phyloP scores from a whole-genome alignment of 2,329 filamentous ascomycete species.

The Verticillium zaregamsianum region DNA sequence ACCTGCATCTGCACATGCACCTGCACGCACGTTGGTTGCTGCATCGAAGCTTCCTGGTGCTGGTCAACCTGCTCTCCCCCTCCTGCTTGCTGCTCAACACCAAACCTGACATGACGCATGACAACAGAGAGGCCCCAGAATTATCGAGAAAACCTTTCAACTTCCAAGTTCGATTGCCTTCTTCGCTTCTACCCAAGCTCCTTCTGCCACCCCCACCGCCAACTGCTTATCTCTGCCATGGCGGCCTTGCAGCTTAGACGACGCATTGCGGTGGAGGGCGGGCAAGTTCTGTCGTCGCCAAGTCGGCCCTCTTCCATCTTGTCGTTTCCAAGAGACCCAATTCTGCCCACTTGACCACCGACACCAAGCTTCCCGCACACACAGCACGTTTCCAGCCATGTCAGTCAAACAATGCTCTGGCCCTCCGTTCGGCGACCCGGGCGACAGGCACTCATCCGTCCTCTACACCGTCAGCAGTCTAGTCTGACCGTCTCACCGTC shows the following conservation, averaged over 20 bases:
- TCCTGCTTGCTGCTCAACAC: neutral
- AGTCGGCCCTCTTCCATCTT: neutral
- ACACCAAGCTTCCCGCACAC: neutral
- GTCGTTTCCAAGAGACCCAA: neutral
- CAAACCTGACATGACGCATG: neutral
- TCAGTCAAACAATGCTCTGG: neutral
- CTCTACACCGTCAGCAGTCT: neutral
- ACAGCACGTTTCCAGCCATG: neutral
- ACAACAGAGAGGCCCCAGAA: neutral
- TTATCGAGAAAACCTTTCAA: conserved; percentile 41
- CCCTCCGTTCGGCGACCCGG: neutral
- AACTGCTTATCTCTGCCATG: neutral
- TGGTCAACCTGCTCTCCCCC: neutral
- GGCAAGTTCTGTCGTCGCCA: neutral
- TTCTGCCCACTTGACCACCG: neutral
- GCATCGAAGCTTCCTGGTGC: neutral
- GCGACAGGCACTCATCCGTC: neutral
- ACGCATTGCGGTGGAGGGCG: neutral
- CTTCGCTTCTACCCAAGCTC: neutral
- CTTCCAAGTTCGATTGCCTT: neutral
- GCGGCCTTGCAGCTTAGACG: neutral
- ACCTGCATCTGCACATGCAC: neutral
- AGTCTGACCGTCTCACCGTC: neutral
- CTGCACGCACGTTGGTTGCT: neutral
- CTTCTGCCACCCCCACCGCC: neutral